phyloP scores from a whole-genome alignment of 2,329 filamentous ascomycete genomes.

The Xylariaceae sp. region DNA sequence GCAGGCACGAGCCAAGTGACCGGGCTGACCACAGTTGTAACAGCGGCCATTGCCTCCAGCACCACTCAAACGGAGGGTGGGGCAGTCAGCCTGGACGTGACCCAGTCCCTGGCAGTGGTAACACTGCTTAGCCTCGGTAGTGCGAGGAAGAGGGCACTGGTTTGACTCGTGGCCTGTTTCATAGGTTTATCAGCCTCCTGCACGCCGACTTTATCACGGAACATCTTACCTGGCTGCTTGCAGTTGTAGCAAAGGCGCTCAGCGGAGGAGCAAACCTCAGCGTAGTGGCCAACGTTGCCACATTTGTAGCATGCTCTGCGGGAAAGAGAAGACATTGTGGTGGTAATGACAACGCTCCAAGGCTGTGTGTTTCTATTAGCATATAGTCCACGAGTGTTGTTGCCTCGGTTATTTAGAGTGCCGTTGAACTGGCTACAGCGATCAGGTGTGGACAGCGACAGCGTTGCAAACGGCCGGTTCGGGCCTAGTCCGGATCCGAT shows the following conservation, averaged over 20 bases:
- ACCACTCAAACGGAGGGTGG: slow-evolving; percentile 86
- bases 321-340: slow-evolving; percentile 75
- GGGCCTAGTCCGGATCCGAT: not conserved
- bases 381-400: slow-evolving; percentile 32
- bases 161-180: slow-evolving; percentile 85
- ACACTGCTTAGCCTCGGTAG: slow-evolving; percentile 98
- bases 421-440: slow-evolving; percentile 24
- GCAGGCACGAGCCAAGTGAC: slow-evolving; percentile 91
- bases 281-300: slow-evolving; percentile 76
- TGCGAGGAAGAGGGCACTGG: slow-evolving; percentile 92
- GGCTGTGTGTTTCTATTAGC: slow-evolving; percentile 31
- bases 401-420: slow-evolving; percentile 32
- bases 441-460: not conserved
- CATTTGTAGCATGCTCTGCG: slow-evolving; percentile 81
- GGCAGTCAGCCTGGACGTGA: slow-evolving; percentile 98
- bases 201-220: not conserved
- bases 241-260: slow-evolving; percentile 99
- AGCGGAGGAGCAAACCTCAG: slow-evolving; percentile 93
- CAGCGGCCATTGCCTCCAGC: slow-evolving; percentile 80
- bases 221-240: slow-evolving; percentile 69
- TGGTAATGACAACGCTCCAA: slow-evolving; percentile 25
- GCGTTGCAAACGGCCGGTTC: not conserved
- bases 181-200: slow-evolving; percentile 7
- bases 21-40: slow-evolving; percentile 93
- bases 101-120: slow-evolving; percentile 99